A percentile compares a stretch with the other conserved stretches of the same genome.
phyloP scores from a whole-genome alignment of 345 rosid genomes.

The Euclidium syriacum region DNA sequence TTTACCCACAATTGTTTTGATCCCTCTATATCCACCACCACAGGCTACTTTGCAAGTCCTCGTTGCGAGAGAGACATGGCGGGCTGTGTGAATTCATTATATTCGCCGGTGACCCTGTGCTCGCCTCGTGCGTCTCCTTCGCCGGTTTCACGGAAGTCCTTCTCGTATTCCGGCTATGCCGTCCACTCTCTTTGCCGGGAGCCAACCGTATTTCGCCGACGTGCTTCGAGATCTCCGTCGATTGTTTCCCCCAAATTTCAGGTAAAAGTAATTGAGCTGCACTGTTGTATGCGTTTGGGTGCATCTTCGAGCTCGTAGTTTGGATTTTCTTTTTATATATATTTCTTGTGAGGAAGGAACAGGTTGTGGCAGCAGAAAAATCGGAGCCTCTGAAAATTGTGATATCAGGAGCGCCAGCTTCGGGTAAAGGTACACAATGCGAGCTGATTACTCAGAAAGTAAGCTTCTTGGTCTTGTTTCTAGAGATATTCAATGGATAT shows the following conservation, averaged over 20 bases:
- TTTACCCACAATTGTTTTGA: no score
- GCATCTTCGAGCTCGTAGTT: not conserved
- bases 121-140: constrained; percentile 2
- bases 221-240: not conserved
- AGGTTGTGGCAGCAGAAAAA: constrained; percentile 21
- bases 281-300: no score
- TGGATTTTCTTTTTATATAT: not conserved
- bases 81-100: not conserved
- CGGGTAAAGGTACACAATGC: constrained; percentile 91
- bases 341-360: not conserved
- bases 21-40: no score
- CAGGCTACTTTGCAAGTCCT: not conserved
- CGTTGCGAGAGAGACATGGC: not conserved
- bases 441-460: constrained; percentile 71
- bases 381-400: constrained; percentile 51
- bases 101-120: not conserved
- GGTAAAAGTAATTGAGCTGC: not conserved
- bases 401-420: constrained; percentile 87
- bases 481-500: not conserved
- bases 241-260: not conserved
- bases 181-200: not conserved
- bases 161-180: not conserved
- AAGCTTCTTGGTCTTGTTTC: not conserved
- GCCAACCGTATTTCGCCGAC: not conserved
- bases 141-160: not conserved